phyloP scores from a whole-genome alignment of 768 basidiomycete genomes.

The Boletus huronensis region DNA sequence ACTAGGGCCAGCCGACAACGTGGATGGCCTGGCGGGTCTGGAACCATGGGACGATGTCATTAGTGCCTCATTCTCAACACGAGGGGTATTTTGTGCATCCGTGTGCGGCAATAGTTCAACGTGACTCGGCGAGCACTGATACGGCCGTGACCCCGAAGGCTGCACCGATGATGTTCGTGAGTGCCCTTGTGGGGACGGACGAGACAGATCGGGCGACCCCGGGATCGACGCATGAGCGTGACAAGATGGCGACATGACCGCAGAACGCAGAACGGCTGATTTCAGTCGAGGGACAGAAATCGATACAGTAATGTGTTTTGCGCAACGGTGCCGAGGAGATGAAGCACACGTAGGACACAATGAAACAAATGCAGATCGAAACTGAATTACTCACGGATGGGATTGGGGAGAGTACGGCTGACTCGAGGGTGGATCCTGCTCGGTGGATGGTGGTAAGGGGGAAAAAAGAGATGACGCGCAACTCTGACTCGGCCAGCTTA shows the following conservation, averaged over 20 bases:
- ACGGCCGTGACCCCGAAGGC: conserved; percentile 18
- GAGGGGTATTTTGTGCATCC: conserved; percentile 25
- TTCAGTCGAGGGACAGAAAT: conserved; percentile 31
- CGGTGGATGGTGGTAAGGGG: conserved; percentile 17
- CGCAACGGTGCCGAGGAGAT: conserved; percentile 20
- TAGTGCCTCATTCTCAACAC: conserved; percentile 46
- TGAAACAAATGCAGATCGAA: conserved; percentile 22
- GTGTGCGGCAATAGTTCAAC: conserved; percentile 15
- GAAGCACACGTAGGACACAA: conserved; percentile 32
- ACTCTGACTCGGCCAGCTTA: conserved; percentile 31
- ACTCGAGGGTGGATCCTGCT: conserved; percentile 18
- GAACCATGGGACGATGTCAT: conserved; percentile 37
- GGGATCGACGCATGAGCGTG: conserved; percentile 18
- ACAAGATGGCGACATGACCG: conserved; percentile 15
- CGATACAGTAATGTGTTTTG: conserved; percentile 12
- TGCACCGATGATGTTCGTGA: conserved; percentile 32
- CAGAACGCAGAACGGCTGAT: conserved; percentile 19
- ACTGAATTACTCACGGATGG: conserved; percentile 29
- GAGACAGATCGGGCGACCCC: conserved; percentile 33
- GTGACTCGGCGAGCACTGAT: conserved; percentile 25
- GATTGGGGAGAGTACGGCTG: conserved; percentile 13
- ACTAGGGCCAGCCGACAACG: conserved; percentile 45
- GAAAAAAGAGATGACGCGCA: conserved; percentile 2
- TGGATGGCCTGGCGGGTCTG: conserved; percentile 52
- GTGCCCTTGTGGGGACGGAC: conserved; percentile 26